Conservation (phyloP, 2,329 filamentous ascomycete species). For the Atkinsonella hypoxylon region DNA sequence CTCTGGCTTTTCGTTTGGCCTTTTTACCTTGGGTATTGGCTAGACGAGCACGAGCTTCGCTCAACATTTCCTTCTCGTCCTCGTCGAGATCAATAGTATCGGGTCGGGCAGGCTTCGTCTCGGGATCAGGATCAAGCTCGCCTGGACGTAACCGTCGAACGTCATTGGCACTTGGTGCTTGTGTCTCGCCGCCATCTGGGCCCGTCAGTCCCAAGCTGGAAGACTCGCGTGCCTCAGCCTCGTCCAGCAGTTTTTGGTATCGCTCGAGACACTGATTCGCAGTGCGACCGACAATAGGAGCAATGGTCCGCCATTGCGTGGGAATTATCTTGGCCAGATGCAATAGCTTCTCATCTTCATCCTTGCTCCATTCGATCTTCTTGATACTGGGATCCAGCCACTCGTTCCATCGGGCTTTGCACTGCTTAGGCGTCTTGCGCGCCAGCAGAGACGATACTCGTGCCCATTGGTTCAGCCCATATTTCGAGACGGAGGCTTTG, state of each 20-base stretch:
- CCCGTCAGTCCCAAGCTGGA: slow-evolving; percentile 75
- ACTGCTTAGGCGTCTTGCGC: slow-evolving; percentile 96
- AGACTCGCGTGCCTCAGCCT: slow-evolving; percentile 82
- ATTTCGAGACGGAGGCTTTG: slow-evolving; percentile 89
- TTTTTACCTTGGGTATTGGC: slow-evolving; percentile 99
- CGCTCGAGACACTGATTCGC: slow-evolving; percentile 95
- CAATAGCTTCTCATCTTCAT: slow-evolving; percentile 94
- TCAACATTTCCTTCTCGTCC: slow-evolving; percentile 99
- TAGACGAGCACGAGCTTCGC: slow-evolving; percentile 87
- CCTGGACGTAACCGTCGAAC: slow-evolving; percentile 80
- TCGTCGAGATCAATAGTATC: slow-evolving; percentile 98
- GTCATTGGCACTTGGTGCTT: slow-evolving; percentile 84
- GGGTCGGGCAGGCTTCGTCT: slow-evolving; percentile 87
- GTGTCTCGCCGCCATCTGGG: slow-evolving; percentile 73
- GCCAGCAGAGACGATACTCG: slow-evolving; percentile 94
- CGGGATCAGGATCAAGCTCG: slow-evolving; percentile 93
- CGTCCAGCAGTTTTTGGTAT: slow-evolving; percentile 92
- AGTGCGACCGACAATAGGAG: slow-evolving; percentile 88
- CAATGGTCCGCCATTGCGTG: slow-evolving; percentile 97
- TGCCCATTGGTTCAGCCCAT: slow-evolving; percentile 95
- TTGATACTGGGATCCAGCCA: slow-evolving; percentile 97
- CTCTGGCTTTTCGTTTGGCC: slow-evolving; percentile 92
- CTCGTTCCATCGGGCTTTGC: slow-evolving; percentile 96
- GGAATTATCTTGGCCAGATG: slow-evolving; percentile 98
- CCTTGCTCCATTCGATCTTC: slow-evolving; percentile 98